A percentile compares a stretch with the other conserved stretches of the same genome.
These are phyloP conservation scores for Neonectria magnoliae DNA, from an alignment of 2,329 filamentous ascomycete genomes.

Conservation along the genomic window DNA sequence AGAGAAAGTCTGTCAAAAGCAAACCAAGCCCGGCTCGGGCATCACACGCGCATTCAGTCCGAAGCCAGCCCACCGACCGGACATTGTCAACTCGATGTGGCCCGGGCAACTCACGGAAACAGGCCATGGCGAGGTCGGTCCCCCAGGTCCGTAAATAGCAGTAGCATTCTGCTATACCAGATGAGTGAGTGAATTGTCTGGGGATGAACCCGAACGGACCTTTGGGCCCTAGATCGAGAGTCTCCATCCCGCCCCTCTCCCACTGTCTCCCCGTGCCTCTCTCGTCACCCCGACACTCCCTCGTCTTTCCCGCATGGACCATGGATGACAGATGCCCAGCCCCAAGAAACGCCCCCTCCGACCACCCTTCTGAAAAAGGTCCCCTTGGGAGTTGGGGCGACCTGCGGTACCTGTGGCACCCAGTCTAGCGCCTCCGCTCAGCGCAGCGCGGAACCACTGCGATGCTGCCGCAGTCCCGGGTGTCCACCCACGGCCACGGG, in stretches of 20 bases:
- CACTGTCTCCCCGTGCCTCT: not conserved
- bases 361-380: conserved; percentile 16
- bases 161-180: conserved; percentile 9
- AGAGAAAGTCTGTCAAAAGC: not conserved
- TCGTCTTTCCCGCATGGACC: conserved; percentile 14
- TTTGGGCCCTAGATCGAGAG: conserved; percentile 9
- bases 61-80: conserved; percentile 14
- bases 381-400: conserved; percentile 10
- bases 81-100: conserved; percentile 19
- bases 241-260: conserved; percentile 8
- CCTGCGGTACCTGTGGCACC: conserved; percentile 36
- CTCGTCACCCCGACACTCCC: conserved; percentile 1
- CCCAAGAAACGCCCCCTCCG: conserved; percentile 19
- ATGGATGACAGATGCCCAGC: conserved; percentile 27
- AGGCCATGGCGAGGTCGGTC: conserved; percentile 14
- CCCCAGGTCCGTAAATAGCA: conserved; percentile 16
- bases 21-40: not conserved
- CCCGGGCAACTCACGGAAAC: conserved; percentile 4
- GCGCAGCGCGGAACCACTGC: conserved; percentile 33
- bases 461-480: conserved; percentile 28
- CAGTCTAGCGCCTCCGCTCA: conserved; percentile 35
- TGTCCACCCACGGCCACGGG: conserved; percentile 20
- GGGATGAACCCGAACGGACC: conserved; percentile 1
- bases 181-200: conserved; percentile 4
- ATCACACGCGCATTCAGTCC: conserved; percentile 1